Conservation (phyloP, 1,139 yeast genomes). For the Yamadazyma trypodendri region DNA sequence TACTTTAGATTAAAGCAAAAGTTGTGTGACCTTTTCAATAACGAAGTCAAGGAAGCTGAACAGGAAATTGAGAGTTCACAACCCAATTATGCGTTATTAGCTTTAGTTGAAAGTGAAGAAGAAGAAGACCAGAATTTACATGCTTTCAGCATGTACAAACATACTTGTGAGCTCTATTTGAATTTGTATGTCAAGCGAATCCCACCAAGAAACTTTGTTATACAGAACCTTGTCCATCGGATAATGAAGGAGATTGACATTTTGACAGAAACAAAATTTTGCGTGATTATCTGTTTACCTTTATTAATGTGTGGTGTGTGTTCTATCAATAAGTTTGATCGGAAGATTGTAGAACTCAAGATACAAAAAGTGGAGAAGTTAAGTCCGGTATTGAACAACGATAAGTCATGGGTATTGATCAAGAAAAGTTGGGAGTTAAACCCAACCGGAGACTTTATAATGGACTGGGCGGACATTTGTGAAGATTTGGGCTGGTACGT, state of each 20-base stretch:
- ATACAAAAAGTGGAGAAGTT: slow-evolving; percentile 13
- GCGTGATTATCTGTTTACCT: slow-evolving; percentile 16
- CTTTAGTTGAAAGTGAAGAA: slow-evolving; percentile 7
- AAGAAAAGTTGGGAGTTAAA: slow-evolving; percentile 28
- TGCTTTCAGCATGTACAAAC: slow-evolving; percentile 6
- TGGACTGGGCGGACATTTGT: slow-evolving; percentile 33
- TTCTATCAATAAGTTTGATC: slow-evolving; percentile 21
- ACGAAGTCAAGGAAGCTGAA: slow-evolving; percentile 6
- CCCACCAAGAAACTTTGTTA: slow-evolving; percentile 8
- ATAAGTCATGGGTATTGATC: slow-evolving; percentile 20
- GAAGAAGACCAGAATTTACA: slow-evolving; percentile 5
- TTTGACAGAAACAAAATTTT: slow-evolving; percentile 8
- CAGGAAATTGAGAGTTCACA: slow-evolving; percentile 5
- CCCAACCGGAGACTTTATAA: slow-evolving; percentile 20
- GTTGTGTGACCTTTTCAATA: slow-evolving; percentile 1
- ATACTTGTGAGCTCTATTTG: slow-evolving; percentile 6
- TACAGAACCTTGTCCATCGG: slow-evolving; percentile 9
- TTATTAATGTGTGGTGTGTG: slow-evolving; percentile 28
- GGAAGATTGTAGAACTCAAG: slow-evolving; percentile 8
- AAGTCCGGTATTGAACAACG: slow-evolving; percentile 24
- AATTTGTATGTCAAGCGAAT: slow-evolving; percentile 10
- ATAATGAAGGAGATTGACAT: slow-evolving; percentile 9
- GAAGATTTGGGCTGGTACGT: slow-evolving; percentile 29
- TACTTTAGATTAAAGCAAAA: slow-evolving; percentile 1
- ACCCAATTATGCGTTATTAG: slow-evolving; percentile 11